Percentiles rank a stretch among this genome's conserved stretches.
These are phyloP conservation scores for Allium sativum DNA, from an alignment of 106 monocot genomes.

Conservation along the genomic window DNA sequence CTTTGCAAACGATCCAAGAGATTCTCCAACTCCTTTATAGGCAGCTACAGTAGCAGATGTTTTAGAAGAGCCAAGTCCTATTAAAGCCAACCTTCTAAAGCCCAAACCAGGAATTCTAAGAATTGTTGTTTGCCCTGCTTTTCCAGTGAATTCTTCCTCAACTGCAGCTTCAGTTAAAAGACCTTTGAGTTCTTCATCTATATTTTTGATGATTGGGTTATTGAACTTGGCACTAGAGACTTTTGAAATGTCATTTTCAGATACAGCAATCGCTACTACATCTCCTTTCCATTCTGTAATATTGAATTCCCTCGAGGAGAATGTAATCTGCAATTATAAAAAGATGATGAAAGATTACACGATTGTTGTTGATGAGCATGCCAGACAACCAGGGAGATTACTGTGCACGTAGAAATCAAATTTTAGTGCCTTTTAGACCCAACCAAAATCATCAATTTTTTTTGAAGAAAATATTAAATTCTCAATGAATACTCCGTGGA, in stretches of 20 bases:
- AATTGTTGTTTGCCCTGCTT: slow-evolving; percentile 50
- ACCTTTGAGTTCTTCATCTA: slow-evolving; percentile 53
- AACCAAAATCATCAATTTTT: no score
- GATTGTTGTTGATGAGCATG: no score
- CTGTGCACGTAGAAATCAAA: no score
- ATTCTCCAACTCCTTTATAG: slow-evolving; percentile 43
- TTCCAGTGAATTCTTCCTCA: slow-evolving; percentile 78
- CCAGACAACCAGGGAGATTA: no score
- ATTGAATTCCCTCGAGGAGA: slow-evolving; percentile 55
- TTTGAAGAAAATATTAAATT: no score
- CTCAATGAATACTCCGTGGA: no score
- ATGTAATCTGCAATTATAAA: slow-evolving; percentile 31
- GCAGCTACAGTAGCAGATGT: slow-evolving; percentile 14
- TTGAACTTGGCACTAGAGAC: slow-evolving; percentile 43
- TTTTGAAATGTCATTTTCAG: slow-evolving; percentile 60
- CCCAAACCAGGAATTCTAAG: slow-evolving; percentile 50
- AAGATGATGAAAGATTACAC: no score
- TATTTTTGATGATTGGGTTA: slow-evolving; percentile 42
- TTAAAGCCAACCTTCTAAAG: slow-evolving; percentile 48
- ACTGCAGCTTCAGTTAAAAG: slow-evolving; percentile 36
- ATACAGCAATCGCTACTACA: slow-evolving; percentile 48
- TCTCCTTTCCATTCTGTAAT: slow-evolving; percentile 72
- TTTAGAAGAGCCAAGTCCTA: slow-evolving; percentile 33
- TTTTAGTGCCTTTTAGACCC: no score
- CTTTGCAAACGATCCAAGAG: slow-evolving; percentile 52